Conservation (phyloP, 148 eudicot genomes). For the Rhododendron molle region DNA sequence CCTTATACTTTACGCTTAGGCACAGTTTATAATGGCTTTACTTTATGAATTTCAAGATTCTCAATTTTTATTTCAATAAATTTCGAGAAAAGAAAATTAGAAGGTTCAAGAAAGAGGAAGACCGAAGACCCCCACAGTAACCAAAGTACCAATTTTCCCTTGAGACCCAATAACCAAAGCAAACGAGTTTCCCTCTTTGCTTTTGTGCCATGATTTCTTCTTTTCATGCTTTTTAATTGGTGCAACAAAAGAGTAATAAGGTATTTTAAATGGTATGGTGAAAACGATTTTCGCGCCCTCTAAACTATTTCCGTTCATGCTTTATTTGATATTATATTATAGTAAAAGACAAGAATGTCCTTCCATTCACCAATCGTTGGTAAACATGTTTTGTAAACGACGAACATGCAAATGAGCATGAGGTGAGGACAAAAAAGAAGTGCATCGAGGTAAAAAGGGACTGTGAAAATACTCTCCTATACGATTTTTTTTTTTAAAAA, state of each 20-base stretch:
- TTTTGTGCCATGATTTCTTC: not conserved
- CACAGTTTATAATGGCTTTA: not conserved
- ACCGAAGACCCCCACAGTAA: not conserved
- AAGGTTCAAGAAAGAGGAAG: constrained; percentile 2
- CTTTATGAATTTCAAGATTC: not conserved
- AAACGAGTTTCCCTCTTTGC: not conserved
- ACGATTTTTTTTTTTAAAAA: too few relatives aligned
- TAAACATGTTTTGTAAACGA: not conserved
- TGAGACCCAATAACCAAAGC: not conserved
- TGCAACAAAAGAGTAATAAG: not conserved
- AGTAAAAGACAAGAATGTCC: not conserved
- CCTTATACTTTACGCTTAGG: not conserved
- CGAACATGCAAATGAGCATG: not conserved
- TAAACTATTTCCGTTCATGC: not conserved
- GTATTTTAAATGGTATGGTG: not conserved
- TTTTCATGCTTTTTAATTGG: not conserved
- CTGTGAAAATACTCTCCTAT: not conserved
- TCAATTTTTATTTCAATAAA: not conserved
- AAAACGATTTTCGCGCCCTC: not conserved
- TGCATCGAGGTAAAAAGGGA: not conserved
- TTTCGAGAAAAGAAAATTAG: not conserved
- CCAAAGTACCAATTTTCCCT: not conserved
- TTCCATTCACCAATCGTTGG: not conserved
- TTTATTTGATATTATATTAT: not conserved
- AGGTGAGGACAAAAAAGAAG: not conserved